A percentile compares a stretch with the other conserved stretches of the same genome.
These are phyloP conservation scores for Penicillium sp. DNA, from an alignment of 2,329 filamentous ascomycete species.

Conservation along the genomic window DNA sequence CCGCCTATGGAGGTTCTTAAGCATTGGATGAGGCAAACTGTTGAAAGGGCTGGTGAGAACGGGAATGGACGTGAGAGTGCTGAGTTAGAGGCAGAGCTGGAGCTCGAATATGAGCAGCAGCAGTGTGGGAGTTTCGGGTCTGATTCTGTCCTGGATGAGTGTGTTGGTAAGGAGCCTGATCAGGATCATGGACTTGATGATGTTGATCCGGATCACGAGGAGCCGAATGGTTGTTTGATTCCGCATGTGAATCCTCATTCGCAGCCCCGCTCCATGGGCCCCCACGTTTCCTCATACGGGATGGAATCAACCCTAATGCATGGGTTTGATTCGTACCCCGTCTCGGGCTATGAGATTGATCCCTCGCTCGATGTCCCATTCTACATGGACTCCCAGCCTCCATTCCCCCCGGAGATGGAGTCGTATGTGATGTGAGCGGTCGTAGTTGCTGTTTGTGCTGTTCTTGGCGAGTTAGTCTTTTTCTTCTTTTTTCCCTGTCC, in stretches of 20 bases:
- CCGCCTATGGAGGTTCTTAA: conserved; percentile 62
- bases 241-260: not conserved
- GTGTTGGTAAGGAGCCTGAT: not conserved
- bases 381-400: conserved; percentile 34
- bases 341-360: conserved; percentile 31
- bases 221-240: not conserved
- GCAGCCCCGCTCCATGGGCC: not conserved
- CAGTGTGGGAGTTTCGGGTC: not conserved
- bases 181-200: not conserved
- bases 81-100: not conserved
- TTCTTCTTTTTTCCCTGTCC: conserved; percentile 3
- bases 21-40: conserved; percentile 61
- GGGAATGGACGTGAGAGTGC: not conserved
- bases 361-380: conserved; percentile 33
- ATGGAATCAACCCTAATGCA: conserved; percentile 30
- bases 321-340: conserved; percentile 31
- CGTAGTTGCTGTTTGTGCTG: conserved; percentile 20
- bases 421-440: conserved; percentile 38
- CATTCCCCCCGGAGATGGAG: conserved; percentile 34
- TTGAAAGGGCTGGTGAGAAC: conserved; percentile 45
- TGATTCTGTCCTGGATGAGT: not conserved
- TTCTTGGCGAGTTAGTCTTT: conserved; percentile 4
- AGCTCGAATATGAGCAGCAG: not conserved
- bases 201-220: not conserved
- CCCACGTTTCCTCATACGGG: not conserved